Evolutionary conservation across 208 protist genomes (phyloP), one percentile per base, ranked within the genome.

Genomic region (Acanthamoeba lugdunensis): DNA sequence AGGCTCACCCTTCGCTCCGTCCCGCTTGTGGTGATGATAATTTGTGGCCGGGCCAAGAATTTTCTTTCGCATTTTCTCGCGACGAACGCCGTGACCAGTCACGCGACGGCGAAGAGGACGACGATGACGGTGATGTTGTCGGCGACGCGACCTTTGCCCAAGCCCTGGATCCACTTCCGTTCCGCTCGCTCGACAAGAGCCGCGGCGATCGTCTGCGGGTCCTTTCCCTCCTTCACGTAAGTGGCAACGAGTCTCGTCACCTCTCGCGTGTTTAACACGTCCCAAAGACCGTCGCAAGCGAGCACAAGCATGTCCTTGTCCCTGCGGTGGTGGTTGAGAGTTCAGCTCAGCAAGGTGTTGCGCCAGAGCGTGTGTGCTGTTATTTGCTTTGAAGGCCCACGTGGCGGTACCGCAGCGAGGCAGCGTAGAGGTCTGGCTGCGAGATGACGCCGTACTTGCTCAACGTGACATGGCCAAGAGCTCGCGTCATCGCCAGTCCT

Each of bases 401-500:
- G 0, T 16, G 58, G 4, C 6, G n/a, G 33, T 56, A 84, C 75
- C 41, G 13, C 21, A 84, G 33, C 7, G 75, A 14, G 30, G 82
- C 82, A 28, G 48, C 4, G 82, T 71, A 90, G 28, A 61, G 69
- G 30, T 90, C 82, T 23, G 82, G 82, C 56, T 61, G 4, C 3
- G 54, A 25, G 14, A 48, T 28, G 54, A 90, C 54, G n/a, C 82
- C 82, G 23, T 90, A 90, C 33, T 69, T 63, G 56, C 82, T 41
- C 28, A 90, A 28, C 13, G 41, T 69, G n/a, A 30, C 28, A 28
- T 90, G 82, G 41, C 82, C 82, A 8, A 90, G 56, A 6, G 82
- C 50, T 7, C 82, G 48, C 5, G 82, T 71, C 82, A 90, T 90
- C 6, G 82, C 82, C 56, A 90, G n/a, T 16, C 82, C 82, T 84